Conservation (phyloP, 2,329 filamentous ascomycete species). For the Cordyceps militaris region DNA sequence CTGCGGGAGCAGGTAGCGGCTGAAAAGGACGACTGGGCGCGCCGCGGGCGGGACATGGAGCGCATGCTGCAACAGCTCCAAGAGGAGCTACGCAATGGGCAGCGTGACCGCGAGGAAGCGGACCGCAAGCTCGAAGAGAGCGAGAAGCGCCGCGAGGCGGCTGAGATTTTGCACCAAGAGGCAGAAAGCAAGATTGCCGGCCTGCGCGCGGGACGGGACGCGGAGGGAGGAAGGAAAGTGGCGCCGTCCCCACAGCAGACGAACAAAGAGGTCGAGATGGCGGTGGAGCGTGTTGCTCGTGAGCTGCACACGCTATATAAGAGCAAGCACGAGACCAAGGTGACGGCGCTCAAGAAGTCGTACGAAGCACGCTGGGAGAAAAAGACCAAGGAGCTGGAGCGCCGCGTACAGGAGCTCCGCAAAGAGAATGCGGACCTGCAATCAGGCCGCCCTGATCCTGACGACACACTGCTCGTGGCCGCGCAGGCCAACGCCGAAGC, state of each 20-base stretch:
- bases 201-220: conserved; percentile 57
- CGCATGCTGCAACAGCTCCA: conserved; percentile 70
- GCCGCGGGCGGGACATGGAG: conserved; percentile 79
- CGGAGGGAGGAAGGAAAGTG: conserved; percentile 19
- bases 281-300: conserved; percentile 84
- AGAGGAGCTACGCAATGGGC: conserved; percentile 69
- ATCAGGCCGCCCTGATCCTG: conserved; percentile 50
- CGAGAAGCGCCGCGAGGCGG: conserved; percentile 65
- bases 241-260: background rate
- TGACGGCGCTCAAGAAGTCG: conserved; percentile 76
- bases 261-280: conserved; percentile 66
- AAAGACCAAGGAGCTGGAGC: conserved; percentile 71
- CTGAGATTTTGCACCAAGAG: conserved; percentile 68
- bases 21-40: conserved; percentile 79
- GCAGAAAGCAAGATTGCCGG: conserved; percentile 69
- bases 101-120: conserved; percentile 75
- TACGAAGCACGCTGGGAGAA: conserved; percentile 88
- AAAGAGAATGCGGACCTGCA: conserved; percentile 71
- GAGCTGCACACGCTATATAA: conserved; percentile 94
- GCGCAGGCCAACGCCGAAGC: conserved; percentile 35
- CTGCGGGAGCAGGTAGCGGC: conserved; percentile 63
- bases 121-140: conserved; percentile 68
- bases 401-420: conserved; percentile 58
- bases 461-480: conserved; percentile 32
- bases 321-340: conserved; percentile 94